phyloP scores from a whole-genome alignment of 2,329 filamentous ascomycete species.

The Grosmannia penicillata region DNA sequence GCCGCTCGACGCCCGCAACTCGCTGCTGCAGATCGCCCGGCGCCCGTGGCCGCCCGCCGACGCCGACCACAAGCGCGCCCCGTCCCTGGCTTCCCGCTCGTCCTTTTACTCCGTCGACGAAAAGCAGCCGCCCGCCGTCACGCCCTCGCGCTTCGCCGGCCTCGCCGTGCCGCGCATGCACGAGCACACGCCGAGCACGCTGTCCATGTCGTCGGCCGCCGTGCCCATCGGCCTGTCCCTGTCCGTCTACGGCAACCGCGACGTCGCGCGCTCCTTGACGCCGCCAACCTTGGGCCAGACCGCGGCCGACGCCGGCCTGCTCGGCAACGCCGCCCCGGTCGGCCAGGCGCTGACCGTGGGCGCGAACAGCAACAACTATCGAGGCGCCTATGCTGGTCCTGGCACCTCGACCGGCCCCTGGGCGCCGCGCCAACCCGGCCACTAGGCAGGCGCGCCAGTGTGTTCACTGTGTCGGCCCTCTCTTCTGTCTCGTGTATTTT shows the following conservation, averaged over 20 bases:
- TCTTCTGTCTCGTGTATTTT: too few relatives aligned
- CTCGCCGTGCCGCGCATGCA: background rate
- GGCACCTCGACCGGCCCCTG: too few relatives aligned
- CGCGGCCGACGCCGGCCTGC: background rate
- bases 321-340: background rate
- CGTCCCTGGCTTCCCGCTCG: too few relatives aligned
- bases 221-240: conserved; percentile 5
- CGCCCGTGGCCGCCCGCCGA: conserved; percentile 10
- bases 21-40: conserved; percentile 53
- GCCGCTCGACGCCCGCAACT: conserved; percentile 75
- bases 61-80: background rate
- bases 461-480: too few relatives aligned
- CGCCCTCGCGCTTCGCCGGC: too few relatives aligned
- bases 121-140: too few relatives aligned
- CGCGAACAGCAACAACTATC: too few relatives aligned
- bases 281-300: background rate
- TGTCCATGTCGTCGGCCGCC: conserved; percentile 1
- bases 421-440: too few relatives aligned
- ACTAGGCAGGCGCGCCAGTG: too few relatives aligned
- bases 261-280: background rate
- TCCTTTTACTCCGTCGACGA: too few relatives aligned
- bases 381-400: too few relatives aligned
- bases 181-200: background rate
- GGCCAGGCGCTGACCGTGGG: too few relatives aligned
- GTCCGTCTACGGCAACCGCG: background rate